Evolutionary conservation across 352 stramenopile genomes (phyloP), one percentile per base, ranked within the genome.

Genomic region (Phytophthora uliginosa): DNA sequence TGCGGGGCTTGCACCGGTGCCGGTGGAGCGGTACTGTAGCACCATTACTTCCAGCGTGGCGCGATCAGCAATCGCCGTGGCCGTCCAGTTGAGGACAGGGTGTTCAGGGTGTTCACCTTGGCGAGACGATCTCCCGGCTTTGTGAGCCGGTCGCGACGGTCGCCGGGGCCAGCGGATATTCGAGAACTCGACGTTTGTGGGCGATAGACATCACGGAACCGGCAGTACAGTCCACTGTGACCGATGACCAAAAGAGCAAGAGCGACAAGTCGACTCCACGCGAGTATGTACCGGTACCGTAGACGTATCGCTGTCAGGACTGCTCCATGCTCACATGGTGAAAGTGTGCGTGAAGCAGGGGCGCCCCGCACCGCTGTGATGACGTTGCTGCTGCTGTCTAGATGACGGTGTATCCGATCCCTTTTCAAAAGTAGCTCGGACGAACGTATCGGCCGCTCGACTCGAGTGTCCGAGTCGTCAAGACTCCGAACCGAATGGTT

Each of bases 171-270:
- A 77, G 59, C 51, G 56, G 66, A 71, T 67, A 62, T 63, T 33
- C 36, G 45, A 70, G 71, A 78, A 71, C 60, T 54, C 36, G 22
- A 6, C 66, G 66, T 55, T 71, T 74, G 54, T 78, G 66, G 59
- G 4, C 28, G 28, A 31, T 31, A 31, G 28, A 31, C 28, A 20
- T 8, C 53, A 36, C 8, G 13, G 17, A 69, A 47, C n/a, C 20
- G 31, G 28, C 45, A 7, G 45, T 17, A 26, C 24, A 26, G 24
- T 2, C 24, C 24, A 26, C 24, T 26, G 24, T 26, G 24, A 36
- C 36, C 34, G 52, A 63, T 73, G 59, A 64, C 58, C 52, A 69
- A 63, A 66, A 63, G 66, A 52, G 34, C 55, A 58, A 63, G 26
- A 70, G 13, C 54, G 28, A 57, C 50, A 47, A 40, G 45, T 52